These are phyloP conservation scores for Russula lepida DNA, from an alignment of 768 basidiomycete genomes.

Conservation along the genomic window DNA sequence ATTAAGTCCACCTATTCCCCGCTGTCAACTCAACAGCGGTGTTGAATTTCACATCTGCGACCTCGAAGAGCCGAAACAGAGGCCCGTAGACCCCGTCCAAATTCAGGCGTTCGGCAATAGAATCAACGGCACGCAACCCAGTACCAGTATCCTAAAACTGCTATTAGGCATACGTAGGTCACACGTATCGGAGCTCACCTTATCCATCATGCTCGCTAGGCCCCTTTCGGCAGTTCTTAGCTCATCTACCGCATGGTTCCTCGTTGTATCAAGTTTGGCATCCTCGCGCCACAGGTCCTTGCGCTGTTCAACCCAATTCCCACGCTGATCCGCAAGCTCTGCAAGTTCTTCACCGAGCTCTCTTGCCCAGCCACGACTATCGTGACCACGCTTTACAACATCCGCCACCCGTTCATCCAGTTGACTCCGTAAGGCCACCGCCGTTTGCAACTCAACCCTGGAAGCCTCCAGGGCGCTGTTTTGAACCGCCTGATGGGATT, in stretches of 20 bases:
- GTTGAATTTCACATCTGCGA: constrained; percentile 81
- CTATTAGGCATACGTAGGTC: constrained; percentile 7
- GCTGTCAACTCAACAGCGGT: constrained; percentile 92
- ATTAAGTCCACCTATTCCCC: constrained; percentile 67
- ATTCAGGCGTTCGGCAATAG: constrained; percentile 66
- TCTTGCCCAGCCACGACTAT: constrained; percentile 48
- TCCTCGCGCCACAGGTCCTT: constrained; percentile 97
- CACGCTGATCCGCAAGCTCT: constrained; percentile 56
- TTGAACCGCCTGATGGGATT: constrained; percentile 51
- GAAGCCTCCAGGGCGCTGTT: constrained; percentile 46
- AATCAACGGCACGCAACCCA: constrained; percentile 80
- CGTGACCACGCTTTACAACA: constrained; percentile 53
- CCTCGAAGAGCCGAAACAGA: constrained; percentile 86
- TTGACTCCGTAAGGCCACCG: constrained; percentile 42
- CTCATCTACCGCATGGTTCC: constrained; percentile 71
- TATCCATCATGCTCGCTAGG: constrained; percentile 91
- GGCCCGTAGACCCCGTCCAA: constrained; percentile 89
- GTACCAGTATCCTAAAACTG: constrained; percentile 77
- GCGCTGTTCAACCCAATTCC: constrained; percentile 64
- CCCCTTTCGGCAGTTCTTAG: constrained; percentile 70
- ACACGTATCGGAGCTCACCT: constrained; percentile 39
- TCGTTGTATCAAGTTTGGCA: constrained; percentile 71
- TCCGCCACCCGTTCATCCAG: constrained; percentile 51
- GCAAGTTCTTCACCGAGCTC: constrained; percentile 55
- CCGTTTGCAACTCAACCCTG: constrained; percentile 40